Evolutionary conservation across 106 monocot genomes (phyloP).

Genomic region (Acanthochlamys bracteata): DNA sequence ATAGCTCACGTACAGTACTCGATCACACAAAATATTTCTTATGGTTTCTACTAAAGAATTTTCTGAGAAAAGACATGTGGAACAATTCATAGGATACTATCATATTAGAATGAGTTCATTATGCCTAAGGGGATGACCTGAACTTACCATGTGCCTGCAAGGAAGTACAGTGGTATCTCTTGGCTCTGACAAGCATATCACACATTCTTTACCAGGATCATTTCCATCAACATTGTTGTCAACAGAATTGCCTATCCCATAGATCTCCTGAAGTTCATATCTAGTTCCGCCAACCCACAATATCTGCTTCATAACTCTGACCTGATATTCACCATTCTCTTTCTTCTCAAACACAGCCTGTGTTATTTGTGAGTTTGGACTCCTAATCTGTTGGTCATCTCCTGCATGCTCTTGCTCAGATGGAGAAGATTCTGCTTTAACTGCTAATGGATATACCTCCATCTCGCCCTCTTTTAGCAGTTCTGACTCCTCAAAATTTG

Average conservation of each 20-base stretch:
- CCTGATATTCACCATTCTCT: constrained; percentile 38
- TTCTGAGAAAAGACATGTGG: too few relatives aligned
- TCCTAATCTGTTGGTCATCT: constrained; percentile 16
- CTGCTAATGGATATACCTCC: constrained; percentile 48
- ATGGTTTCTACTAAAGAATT: too few relatives aligned
- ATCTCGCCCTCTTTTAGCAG: constrained; percentile 29
- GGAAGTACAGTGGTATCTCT: constrained; percentile 70
- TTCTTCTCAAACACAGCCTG: constrained; percentile 60
- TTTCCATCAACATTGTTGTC: constrained; percentile 47
- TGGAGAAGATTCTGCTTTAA: constrained; percentile 52
- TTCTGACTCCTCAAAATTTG: constrained; percentile 39
- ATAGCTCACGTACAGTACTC: too few relatives aligned
- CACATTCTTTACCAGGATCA: constrained; percentile 71
- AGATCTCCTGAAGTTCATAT: constrained; percentile 73
- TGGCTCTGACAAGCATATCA: constrained; percentile 69
- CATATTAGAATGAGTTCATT: too few relatives aligned
- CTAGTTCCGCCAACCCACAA: constrained; percentile 45
- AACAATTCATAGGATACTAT: too few relatives aligned
- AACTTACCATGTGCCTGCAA: constrained; percentile 69
- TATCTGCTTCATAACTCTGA: constrained; percentile 48
- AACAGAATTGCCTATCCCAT: constrained; percentile 70
- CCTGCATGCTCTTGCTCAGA: constrained; percentile 8
- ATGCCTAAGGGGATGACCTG: neutral
- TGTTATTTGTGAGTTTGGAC: constrained; percentile 57
- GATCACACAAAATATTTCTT: too few relatives aligned